These are phyloP conservation scores for Beauveria pseudobassiana DNA, from an alignment of 2,329 filamentous ascomycete genomes.

Conservation along the genomic window DNA sequence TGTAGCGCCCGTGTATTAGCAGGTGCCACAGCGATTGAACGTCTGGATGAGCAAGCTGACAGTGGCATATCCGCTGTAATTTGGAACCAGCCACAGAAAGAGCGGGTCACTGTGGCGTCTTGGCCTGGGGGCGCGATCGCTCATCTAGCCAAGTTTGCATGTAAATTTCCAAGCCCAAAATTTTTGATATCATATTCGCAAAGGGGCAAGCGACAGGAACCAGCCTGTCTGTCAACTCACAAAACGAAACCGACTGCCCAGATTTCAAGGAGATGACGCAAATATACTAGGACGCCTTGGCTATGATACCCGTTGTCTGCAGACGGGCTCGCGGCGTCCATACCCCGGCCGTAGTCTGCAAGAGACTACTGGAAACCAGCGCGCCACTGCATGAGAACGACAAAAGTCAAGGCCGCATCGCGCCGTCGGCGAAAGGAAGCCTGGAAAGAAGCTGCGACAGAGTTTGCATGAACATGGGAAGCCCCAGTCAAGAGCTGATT, in stretches of 20 bases:
- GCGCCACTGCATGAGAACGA: background rate
- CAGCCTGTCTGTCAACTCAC: background rate
- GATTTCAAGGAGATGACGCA: background rate
- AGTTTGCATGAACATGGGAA: background rate
- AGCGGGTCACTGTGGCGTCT: conserved; percentile 1
- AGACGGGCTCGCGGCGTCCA: background rate
- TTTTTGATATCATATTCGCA: background rate
- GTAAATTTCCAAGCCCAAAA: background rate
- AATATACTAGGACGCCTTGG: background rate
- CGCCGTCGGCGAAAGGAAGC: background rate
- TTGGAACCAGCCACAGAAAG: background rate
- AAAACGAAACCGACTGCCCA: background rate
- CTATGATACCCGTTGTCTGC: conserved; percentile 6
- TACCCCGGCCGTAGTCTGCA: background rate
- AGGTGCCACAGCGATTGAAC: background rate
- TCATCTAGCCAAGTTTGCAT: background rate
- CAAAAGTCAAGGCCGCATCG: background rate
- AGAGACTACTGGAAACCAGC: background rate
- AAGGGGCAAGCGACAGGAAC: background rate
- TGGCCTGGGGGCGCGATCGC: too few species aligned
- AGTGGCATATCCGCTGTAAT: background rate
- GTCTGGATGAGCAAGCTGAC: background rate
- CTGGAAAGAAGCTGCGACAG: background rate
- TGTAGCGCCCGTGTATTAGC: background rate
- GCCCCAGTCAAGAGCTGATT: conserved; percentile 12